Evolutionary conservation across 129 eudicot species (phyloP), one percentile per base, ranked within the genome.

Genomic region (Lactuca sativa): DNA sequence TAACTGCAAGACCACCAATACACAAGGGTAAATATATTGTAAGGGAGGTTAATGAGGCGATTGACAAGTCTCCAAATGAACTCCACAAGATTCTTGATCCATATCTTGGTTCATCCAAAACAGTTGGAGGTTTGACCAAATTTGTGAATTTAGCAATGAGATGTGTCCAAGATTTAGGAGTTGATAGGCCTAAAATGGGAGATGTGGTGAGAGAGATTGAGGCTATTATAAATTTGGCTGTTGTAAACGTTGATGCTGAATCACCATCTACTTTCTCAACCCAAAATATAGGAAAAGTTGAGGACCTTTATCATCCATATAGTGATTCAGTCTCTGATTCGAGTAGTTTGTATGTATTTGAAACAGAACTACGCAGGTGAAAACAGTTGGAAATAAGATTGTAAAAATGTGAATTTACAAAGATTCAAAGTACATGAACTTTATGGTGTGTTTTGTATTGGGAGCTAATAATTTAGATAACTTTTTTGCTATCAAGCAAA

Each of bases 171-270:
- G 88, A 88, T 13, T 56, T 66, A 43, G 87, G 87, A 41, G 70
- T 16, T 21, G 80, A 82, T 14, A 73, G 98, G 72, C 98, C 98
- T 41, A 62, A 81, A 18, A 92, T 86, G 96, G 92, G 91, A 13
- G 95, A 92, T 21, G 91, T 92, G 44, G 96, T 88, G 61, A 84
- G 87, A 61, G 98, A 86, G 83, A 74, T 92, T 2, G 98, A 92
- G 77, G 74, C 60, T 43, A 79, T 92, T 34, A 70, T 84, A 32
- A 77, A 78, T 53, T 56, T 85, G 82, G 86, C 83, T 10, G 57
- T 38, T 52, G 9, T 48, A 17, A 82, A 72, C 66, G 21, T 31
- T 43, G 81, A 61, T n/a, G 32, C 47, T 56, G 83, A 88, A 49
- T 68, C 85, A 0, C 64, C 71, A 4, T 60, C 83, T 18, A 57